Base-by-base conservation (phyloP, 352 stramenopile species). In the Globisporangium recalcitrans region DNA sequence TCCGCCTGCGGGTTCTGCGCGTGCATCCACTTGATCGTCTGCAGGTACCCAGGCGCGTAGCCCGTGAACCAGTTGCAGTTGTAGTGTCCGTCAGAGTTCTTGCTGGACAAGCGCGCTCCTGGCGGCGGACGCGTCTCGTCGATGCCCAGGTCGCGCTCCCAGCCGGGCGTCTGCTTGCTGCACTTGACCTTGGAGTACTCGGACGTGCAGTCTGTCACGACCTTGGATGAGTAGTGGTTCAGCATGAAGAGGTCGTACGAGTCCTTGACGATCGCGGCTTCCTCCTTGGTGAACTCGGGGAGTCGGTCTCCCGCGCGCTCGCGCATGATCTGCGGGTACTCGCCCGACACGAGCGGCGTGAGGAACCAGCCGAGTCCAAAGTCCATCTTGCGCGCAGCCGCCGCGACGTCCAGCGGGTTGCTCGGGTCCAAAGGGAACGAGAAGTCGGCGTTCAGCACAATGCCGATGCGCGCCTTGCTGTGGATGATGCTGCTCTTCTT, bases 221-320 rank as follows among this genome's bases (percentile, higher is more conserved):
- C 56, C 47, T 73, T 74, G 52, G 93, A 88, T 36, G 72, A 73
- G 69, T 98, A 99, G 67, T 98, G 90, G 73, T 99, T 98, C 6
- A 98, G 64, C 51, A 96, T 97, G 51, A 99, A 93, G 51, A 98
- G 87, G 56, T 99, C 96, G 64, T 84, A 86, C n/a, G 85, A 97
- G 10, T 78, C 81, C 42, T 77, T 77, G 19, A 98, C 61, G 29
- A 88, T 40, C 36, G 72, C 72, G 26, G 80, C 60, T 52, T 98
- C 77, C 27, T 88, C 69, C 1, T 60, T 19, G 3, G 91, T 96
- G 68, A 98, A 98, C 24, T 62, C 31, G 3, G 95, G 94, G 9
- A 98, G 74, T n/a, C 87, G 77, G 14, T 77, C 71, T 5, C 90
- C 86, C 1, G 89, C 78, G 44, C 82, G 71, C 42, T 90, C 60